phyloP scores from a whole-genome alignment of 306 rosid genomes.

The Abrus pulchellus region DNA sequence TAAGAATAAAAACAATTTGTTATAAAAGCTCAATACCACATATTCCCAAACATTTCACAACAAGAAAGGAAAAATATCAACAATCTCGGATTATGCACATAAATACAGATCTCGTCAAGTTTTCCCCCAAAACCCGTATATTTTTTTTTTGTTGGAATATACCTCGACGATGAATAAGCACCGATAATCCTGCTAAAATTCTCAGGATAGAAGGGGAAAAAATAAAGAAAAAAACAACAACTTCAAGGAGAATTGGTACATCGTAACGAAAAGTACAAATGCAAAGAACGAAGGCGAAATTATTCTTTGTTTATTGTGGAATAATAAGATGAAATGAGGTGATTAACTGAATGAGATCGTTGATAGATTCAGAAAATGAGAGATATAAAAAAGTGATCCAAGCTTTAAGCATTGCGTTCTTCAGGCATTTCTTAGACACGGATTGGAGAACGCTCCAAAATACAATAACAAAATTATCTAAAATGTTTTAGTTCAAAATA shows the following conservation, averaged over 20 bases:
- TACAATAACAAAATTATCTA: background rate
- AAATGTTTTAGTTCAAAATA: too few relatives aligned
- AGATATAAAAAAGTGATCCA: background rate
- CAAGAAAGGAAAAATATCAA: slow-evolving; percentile 2
- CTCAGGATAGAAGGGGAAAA: background rate
- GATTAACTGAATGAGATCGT: background rate
- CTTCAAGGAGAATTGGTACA: background rate
- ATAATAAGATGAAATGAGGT: background rate
- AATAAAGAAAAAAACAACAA: background rate
- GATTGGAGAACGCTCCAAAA: slow-evolving; percentile 6
- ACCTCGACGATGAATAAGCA: background rate
- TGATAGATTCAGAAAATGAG: background rate
- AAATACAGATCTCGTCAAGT: background rate
- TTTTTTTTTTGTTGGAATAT: too few relatives aligned
- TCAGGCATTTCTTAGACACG: background rate
- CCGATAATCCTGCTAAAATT: background rate
- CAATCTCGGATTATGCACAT: background rate
- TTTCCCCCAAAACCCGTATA: background rate
- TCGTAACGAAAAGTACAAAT: background rate
- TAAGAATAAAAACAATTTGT: background rate
- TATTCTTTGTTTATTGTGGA: background rate
- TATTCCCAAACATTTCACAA: slow-evolving; percentile 5
- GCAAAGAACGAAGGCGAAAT: background rate
- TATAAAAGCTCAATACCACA: background rate
- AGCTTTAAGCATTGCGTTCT: slow-evolving; percentile 27